phyloP scores from a whole-genome alignment of 2,329 filamentous ascomycete genomes.

The Exophiala dermatitidis region DNA sequence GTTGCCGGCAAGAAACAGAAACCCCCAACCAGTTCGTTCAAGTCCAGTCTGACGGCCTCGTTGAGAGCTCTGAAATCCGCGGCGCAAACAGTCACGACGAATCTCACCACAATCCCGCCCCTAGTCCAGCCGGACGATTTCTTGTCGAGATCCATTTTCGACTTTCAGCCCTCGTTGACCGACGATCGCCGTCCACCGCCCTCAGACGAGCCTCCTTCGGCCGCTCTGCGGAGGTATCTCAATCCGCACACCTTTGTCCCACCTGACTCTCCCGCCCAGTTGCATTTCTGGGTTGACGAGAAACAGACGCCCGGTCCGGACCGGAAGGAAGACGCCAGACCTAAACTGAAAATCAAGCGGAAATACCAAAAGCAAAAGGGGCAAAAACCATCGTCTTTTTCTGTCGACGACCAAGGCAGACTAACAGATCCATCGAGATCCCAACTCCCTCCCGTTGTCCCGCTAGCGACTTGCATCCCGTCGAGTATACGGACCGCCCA shows the following conservation, averaged over 20 bases:
- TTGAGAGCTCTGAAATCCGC: conserved; percentile 55
- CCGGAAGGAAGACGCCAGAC: background rate
- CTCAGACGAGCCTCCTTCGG: conserved; percentile 47
- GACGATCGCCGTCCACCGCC: conserved; percentile 54
- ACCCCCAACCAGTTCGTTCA: conserved; percentile 46
- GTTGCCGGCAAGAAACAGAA: conserved; percentile 28
- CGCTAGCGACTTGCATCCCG: conserved; percentile 55
- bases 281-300: conserved; percentile 40
- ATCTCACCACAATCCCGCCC: conserved; percentile 46
- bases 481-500: conserved; percentile 25
- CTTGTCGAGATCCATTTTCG: conserved; percentile 51
- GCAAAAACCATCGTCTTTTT: conserved; percentile 9
- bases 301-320: background rate
- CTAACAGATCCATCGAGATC: conserved; percentile 1
- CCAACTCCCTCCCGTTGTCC: conserved; percentile 49
- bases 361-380: conserved; percentile 26
- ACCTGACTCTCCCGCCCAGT: conserved; percentile 38
- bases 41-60: conserved; percentile 58
- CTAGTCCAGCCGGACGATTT: conserved; percentile 52
- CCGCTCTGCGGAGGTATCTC: conserved; percentile 53
- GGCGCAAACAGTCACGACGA: conserved; percentile 51
- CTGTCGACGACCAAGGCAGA: background rate
- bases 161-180: conserved; percentile 51
- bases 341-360: conserved; percentile 19
- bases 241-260: conserved; percentile 40